Evolutionary conservation across 192 early-diverging fungal species (phyloP).

Genomic region (Coemansia sp.): DNA sequence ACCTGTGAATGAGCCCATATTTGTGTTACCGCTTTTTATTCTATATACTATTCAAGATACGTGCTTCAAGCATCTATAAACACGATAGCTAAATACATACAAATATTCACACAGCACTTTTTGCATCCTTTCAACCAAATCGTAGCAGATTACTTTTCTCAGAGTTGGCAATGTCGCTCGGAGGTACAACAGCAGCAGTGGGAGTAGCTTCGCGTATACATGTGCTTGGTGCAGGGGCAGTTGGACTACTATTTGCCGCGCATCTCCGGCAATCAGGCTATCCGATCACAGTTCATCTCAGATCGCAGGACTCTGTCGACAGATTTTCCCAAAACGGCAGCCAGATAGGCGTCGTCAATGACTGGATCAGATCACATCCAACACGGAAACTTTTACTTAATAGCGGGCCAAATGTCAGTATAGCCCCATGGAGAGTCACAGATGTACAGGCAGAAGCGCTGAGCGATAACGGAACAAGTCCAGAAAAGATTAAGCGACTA

Average conservation of each 20-base stretch:
- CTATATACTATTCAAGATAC: too few relatives aligned
- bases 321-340: conserved; percentile 21
- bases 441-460: conserved; percentile 41
- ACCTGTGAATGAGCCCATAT: too few relatives aligned
- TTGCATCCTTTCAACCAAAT: not conserved
- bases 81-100: not conserved
- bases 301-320: conserved; percentile 48
- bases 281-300: conserved; percentile 59
- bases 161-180: conserved; percentile 18
- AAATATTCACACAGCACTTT: not conserved
- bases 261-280: conserved; percentile 54
- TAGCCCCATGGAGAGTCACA: conserved; percentile 30
- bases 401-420: conserved; percentile 3
- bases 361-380: conserved; percentile 31
- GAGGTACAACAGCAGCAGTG: not conserved
- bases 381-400: conserved; percentile 34
- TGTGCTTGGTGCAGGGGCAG: conserved; percentile 68
- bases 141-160: conserved; percentile 18
- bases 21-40: too few relatives aligned
- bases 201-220: conserved; percentile 47
- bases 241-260: conserved; percentile 63
- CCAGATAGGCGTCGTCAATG: conserved; percentile 25
- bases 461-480: conserved; percentile 15
- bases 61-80: too few relatives aligned
- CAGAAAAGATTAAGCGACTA: conserved; percentile 49